Percentiles rank a stretch among this genome's conserved stretches.
phyloP scores from a whole-genome alignment of 495 filamentous ascomycete genomes.

The Mytilinidion resinicola region DNA sequence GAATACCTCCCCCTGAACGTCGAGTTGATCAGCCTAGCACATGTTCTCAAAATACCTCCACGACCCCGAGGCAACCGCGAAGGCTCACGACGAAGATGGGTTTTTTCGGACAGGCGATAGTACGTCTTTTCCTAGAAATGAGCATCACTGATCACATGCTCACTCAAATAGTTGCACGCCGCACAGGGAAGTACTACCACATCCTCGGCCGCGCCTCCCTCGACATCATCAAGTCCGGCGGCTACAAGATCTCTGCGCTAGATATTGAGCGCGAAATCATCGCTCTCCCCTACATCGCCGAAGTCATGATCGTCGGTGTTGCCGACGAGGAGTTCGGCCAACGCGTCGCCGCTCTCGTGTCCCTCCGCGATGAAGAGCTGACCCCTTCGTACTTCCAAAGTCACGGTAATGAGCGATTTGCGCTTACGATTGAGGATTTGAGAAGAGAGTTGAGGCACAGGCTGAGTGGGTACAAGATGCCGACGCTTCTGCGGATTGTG shows the following conservation, averaged over 20 bases:
- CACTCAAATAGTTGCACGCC: conserved; percentile 29
- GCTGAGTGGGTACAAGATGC: conserved; percentile 45
- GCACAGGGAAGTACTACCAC: conserved; percentile 43
- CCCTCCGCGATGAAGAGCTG: conserved; percentile 30
- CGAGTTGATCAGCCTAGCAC: conserved; percentile 12
- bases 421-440: conserved; percentile 38
- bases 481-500: conserved; percentile 42
- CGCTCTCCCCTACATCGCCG: conserved; percentile 36
- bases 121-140: too few relatives aligned
- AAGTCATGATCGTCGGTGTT: conserved; percentile 45
- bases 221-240: conserved; percentile 44
- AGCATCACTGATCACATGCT: too few relatives aligned
- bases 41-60: conserved; percentile 45
- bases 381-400: conserved; percentile 13
- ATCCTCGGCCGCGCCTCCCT: conserved; percentile 45
- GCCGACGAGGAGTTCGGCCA: conserved; percentile 44
- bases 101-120: conserved; percentile 46
- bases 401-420: conserved; percentile 16
- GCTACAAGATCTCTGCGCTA: conserved; percentile 44
- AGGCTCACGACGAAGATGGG: conserved; percentile 39
- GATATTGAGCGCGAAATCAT: conserved; percentile 44
- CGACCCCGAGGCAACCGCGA: conserved; percentile 36
- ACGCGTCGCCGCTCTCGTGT: conserved; percentile 45
- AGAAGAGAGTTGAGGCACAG: conserved; percentile 38
- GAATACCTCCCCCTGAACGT: neutral